Base-by-base conservation (phyloP, 495 filamentous ascomycete genomes). In the Penicillium coprophilum region DNA sequence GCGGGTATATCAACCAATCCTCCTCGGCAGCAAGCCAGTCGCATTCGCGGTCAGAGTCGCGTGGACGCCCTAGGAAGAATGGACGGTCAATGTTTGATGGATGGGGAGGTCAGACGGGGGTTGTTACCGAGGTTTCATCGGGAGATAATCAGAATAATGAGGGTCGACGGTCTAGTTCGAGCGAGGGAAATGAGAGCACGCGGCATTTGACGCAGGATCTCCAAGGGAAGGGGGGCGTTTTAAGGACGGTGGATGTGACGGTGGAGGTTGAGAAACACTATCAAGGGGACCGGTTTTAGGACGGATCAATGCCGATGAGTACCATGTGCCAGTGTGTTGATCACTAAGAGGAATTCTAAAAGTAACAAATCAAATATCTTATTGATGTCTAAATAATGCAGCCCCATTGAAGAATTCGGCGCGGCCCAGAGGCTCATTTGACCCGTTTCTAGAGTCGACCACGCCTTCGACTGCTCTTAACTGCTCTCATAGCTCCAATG, bases 231-330 rank as follows among this genome's bases (percentile, higher is more conserved):
- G 62, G 59, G 17, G 17, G 40, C 6, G 62, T 65, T 0, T 40
- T 66, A 19, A 60, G 49, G 20, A 66, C 63, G 15, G 63, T 66
- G 0, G 57, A 66, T 61, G 56, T 63, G 23, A 66, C 63, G 20
- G 57, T 66, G 11, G 45, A 63, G 51, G 55, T 66, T 50, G 46
- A 58, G 23, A 41, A 54, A 41, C 27, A 53, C 41, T 17, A 43
- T 34, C 38, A 13, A 21, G 21, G 38, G 23, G 21, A 53, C 24
- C 23, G 15, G 31, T 1, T 41, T 51, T 51, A 5, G n/a, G n/a
- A n/a, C n/a, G n/a, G 24, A 4, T 27, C 7, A 27, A 27, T 27
- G 24, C 5, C 24, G 5, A 27, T 27, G 24, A 6, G 7, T 24
- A 24, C 24, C 5, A 24, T 5, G 24, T 24, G 24, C 24, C 24